A percentile compares a stretch with the other conserved stretches of the same genome.
Conservation (phyloP, 345 rosid genomes). For the Arabidopsis thaliana region TAIR10.1 NC_003075.7:10420501-10421000, state of each 20-base stretch:
- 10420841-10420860: slow-evolving; percentile 50
- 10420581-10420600: slow-evolving; percentile 91
- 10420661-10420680: slow-evolving; percentile 57
- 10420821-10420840: slow-evolving; percentile 79
- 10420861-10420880: slow-evolving; percentile 66
- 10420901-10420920: slow-evolving; percentile 54
- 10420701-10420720: neutral
- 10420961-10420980: neutral
- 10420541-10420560: slow-evolving; percentile 34
- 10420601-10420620: slow-evolving; percentile 89
- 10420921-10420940: slow-evolving; percentile 25
- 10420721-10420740: slow-evolving; percentile 19
- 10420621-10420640: slow-evolving; percentile 97
- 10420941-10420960: neutral
- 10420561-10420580: slow-evolving; percentile 87
- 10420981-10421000: neutral
- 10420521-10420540: neutral
- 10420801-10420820: slow-evolving; percentile 79
- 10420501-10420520: slow-evolving; percentile 13
- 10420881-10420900: slow-evolving; percentile 76
- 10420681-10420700: neutral
- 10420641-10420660: slow-evolving; percentile 76
- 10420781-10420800: slow-evolving; percentile 91
- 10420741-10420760: neutral
- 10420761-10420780: slow-evolving; percentile 71